phyloP scores from a whole-genome alignment of 2,329 filamentous ascomycete species.

The Exophiala xenobiotica region DNA sequence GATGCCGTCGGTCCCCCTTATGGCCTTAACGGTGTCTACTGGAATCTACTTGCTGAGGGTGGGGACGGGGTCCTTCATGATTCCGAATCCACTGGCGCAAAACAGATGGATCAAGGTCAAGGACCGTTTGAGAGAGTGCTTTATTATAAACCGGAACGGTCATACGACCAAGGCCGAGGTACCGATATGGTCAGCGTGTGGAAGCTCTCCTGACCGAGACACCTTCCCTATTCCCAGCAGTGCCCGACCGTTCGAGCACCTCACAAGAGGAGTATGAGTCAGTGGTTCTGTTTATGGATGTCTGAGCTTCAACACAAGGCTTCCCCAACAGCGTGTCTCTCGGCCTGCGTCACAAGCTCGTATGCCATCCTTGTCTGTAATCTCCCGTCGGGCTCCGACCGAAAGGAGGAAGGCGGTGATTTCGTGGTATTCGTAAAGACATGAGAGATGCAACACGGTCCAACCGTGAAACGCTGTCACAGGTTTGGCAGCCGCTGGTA shows the following conservation, averaged over 20 bases:
- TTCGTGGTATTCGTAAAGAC: constrained; percentile 1
- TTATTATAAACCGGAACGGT: constrained; percentile 36
- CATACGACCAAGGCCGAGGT: constrained; percentile 36
- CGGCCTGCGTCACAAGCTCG: background rate
- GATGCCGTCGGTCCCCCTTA: constrained; percentile 41
- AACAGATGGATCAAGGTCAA: background rate
- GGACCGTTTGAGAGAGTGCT: constrained; percentile 32
- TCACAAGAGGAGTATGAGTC: too few species aligned
- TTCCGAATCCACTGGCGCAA: constrained; percentile 13
- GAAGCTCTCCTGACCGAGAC: constrained; percentile 5
- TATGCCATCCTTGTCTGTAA: constrained; percentile 5
- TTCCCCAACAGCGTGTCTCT: constrained; percentile 3
- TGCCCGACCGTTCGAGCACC: too few species aligned
- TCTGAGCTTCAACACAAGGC: constrained; percentile 1
- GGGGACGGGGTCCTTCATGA: constrained; percentile 30
- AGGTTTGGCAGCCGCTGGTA: too few species aligned
- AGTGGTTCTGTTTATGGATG: background rate
- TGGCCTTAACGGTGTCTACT: constrained; percentile 40
- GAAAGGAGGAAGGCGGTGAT: constrained; percentile 1
- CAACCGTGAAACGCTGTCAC: constrained; percentile 7
- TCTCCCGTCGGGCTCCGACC: background rate
- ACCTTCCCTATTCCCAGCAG: background rate
- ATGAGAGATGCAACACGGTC: constrained; percentile 3
- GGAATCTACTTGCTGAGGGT: constrained; percentile 35
- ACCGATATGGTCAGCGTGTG: constrained; percentile 40